These are phyloP conservation scores for Malassezia obtusa DNA, from an alignment of 1,284 basidiomycete species.

Conservation along the genomic window DNA sequence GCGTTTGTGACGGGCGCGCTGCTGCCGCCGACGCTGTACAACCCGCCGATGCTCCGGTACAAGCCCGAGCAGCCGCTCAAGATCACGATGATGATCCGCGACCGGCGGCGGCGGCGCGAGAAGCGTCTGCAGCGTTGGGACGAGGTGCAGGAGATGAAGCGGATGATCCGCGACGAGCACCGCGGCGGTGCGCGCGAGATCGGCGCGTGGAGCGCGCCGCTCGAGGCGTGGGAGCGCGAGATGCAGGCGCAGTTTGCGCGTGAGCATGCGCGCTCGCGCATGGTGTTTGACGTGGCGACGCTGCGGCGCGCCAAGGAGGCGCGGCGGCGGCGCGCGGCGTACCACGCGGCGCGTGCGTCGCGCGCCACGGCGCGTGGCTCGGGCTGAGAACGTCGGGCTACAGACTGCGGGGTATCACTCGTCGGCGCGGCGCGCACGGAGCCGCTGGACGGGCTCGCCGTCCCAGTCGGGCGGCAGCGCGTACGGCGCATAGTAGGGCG, in stretches of 20 bases:
- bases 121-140: slow-evolving; percentile 18
- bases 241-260: slow-evolving; percentile 20
- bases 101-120: slow-evolving; percentile 24
- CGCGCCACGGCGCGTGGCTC: not conserved
- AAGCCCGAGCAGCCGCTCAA: slow-evolving; percentile 36
- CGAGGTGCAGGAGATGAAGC: slow-evolving; percentile 22
- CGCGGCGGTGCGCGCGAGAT: slow-evolving; percentile 11
- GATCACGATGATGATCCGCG: slow-evolving; percentile 43
- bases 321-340: not conserved
- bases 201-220: not conserved
- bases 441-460: not conserved
- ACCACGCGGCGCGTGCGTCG: slow-evolving; percentile 19
- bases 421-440: not conserved
- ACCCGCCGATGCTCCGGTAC: slow-evolving; percentile 39
- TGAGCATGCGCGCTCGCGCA: slow-evolving; percentile 22
- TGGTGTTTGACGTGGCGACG: slow-evolving; percentile 28
- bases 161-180: slow-evolving; percentile 4
- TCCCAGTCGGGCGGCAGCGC: slow-evolving; percentile 9
- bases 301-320: slow-evolving; percentile 29
- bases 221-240: not conserved
- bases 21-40: slow-evolving; percentile 33
- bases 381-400: not conserved
- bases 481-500: slow-evolving; percentile 2
- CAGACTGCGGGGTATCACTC: slow-evolving; percentile 1
- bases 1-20: slow-evolving; percentile 25